Evolutionary conservation across 768 basidiomycete genomes (phyloP).

Genomic region (Coprinellus aureogranulatus): DNA sequence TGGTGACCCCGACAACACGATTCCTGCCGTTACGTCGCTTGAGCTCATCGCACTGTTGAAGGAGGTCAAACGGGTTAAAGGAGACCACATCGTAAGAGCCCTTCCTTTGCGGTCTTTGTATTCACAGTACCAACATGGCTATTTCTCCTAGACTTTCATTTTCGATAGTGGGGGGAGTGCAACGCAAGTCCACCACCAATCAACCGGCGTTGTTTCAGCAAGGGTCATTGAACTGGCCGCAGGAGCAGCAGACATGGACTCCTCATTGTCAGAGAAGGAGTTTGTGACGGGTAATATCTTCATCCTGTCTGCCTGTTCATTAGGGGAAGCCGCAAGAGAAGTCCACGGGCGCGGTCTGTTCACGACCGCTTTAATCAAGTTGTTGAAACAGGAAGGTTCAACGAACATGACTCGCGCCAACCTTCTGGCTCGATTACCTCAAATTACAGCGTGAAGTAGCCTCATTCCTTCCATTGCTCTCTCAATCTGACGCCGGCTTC

Average conservation of each 20-base stretch:
- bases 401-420: background rate
- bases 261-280: background rate
- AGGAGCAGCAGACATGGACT: background rate
- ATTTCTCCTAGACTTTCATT: conserved; percentile 3
- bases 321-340: conserved; percentile 1
- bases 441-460: conserved; percentile 1
- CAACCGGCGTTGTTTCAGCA: background rate
- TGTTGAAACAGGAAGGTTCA: conserved; percentile 4
- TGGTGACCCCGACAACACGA: background rate
- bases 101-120: background rate
- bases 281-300: background rate
- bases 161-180: conserved; percentile 1
- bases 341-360: background rate
- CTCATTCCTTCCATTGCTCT: background rate
- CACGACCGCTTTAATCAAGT: conserved; percentile 6
- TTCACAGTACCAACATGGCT: background rate
- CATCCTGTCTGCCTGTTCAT: background rate
- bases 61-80: background rate
- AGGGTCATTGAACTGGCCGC: background rate
- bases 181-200: background rate
- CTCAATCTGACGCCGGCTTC: background rate
- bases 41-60: background rate
- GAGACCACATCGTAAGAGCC: background rate
- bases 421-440: background rate
- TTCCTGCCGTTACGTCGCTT: background rate